Evolutionary conservation across 176 grass and related monocot genomes (phyloP).

Genomic region (Thalia dealbata): DNA sequence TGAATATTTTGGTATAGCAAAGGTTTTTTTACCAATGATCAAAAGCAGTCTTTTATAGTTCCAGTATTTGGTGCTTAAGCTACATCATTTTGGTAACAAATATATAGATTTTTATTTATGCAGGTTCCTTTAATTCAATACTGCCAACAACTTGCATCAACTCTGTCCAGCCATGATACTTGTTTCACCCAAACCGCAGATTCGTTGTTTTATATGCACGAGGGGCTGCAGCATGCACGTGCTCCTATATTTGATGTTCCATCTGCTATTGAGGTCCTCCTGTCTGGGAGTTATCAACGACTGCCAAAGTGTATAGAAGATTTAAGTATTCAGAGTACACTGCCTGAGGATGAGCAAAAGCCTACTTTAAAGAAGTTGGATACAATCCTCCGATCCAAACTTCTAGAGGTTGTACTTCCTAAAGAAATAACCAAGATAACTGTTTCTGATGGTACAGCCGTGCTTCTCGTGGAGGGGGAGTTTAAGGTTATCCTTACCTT

Average conservation of each 20-base stretch:
- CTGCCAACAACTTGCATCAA: constrained; percentile 87
- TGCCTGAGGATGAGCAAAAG: constrained; percentile 68
- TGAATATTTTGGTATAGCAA: too few relatives aligned
- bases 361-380: constrained; percentile 71
- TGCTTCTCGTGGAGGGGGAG: constrained; percentile 67
- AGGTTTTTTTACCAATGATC: too few relatives aligned
- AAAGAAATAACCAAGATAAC: constrained; percentile 68
- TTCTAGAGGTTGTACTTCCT: constrained; percentile 56
- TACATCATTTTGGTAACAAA: neutral
- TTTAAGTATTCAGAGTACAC: constrained; percentile 52
- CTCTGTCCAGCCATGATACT: constrained; percentile 74
- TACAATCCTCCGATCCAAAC: constrained; percentile 59
- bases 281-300: constrained; percentile 61
- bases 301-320: constrained; percentile 86
- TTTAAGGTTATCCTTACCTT: constrained; percentile 88
- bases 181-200: constrained; percentile 98
- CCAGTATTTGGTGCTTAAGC: neutral
- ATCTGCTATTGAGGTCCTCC: constrained; percentile 86
- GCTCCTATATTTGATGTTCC: constrained; percentile 95
- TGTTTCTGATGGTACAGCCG: constrained; percentile 64
- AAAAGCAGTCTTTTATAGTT: too few relatives aligned
- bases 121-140: constrained; percentile 91
- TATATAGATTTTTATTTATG: neutral
- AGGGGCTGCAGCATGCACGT: constrained; percentile 56
- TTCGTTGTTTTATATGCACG: constrained; percentile 74